These are phyloP conservation scores for Phytophthora tentaculata DNA, from an alignment of 352 stramenopile species.

Conservation along the genomic window DNA sequence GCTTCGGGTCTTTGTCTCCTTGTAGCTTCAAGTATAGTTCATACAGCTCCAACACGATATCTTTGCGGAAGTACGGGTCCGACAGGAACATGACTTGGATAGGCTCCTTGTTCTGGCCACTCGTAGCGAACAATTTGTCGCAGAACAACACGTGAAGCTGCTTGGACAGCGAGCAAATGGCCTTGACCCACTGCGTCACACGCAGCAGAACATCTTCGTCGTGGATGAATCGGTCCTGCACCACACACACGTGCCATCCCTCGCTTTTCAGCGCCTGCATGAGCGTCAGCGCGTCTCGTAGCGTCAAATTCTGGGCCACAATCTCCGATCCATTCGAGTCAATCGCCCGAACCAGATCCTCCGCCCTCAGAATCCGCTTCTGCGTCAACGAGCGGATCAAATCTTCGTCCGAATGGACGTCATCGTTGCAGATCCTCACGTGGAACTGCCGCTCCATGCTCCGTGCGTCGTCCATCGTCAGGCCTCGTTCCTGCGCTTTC, in stretches of 20 bases:
- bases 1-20: slow-evolving; percentile 95
- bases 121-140: slow-evolving; percentile 63
- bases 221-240: slow-evolving; percentile 73
- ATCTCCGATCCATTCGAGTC: slow-evolving; percentile 81
- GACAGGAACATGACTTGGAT: slow-evolving; percentile 92
- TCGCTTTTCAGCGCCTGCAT: slow-evolving; percentile 83
- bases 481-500: slow-evolving; percentile 23
- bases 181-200: slow-evolving; percentile 81
- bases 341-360: slow-evolving; percentile 72
- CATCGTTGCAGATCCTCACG: slow-evolving; percentile 97
- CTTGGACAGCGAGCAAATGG: slow-evolving; percentile 61
- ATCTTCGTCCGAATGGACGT: slow-evolving; percentile 98
- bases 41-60: slow-evolving; percentile 91
- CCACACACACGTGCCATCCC: slow-evolving; percentile 85
- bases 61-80: slow-evolving; percentile 95
- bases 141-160: slow-evolving; percentile 75
- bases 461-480: slow-evolving; percentile 24
- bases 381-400: slow-evolving; percentile 92
- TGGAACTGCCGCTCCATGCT: slow-evolving; percentile 76
- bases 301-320: slow-evolving; percentile 55
- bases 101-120: slow-evolving; percentile 58
- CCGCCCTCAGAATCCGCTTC: slow-evolving; percentile 67
- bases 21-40: slow-evolving; percentile 95
- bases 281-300: slow-evolving; percentile 68
- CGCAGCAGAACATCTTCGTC: slow-evolving; percentile 72